These are phyloP conservation scores for Lyophyllum atratum DNA, from an alignment of 768 basidiomycete genomes.

Conservation along the genomic window DNA sequence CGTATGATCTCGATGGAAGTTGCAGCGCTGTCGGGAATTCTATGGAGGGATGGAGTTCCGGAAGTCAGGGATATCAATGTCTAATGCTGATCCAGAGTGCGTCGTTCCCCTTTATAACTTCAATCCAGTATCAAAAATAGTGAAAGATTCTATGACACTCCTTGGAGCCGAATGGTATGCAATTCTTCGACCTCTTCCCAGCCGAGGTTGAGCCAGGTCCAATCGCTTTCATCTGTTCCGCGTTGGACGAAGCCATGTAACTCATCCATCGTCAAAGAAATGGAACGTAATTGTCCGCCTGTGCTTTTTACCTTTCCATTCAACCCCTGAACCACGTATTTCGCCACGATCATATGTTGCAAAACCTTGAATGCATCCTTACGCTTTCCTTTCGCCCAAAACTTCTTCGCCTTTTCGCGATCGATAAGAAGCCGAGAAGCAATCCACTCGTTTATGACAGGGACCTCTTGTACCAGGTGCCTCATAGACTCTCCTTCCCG, in stretches of 20 bases:
- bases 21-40: constrained; percentile 46
- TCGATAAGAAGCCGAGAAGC: constrained; percentile 15
- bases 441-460: constrained; percentile 12
- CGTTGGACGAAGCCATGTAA: constrained; percentile 15
- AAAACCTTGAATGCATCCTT: constrained; percentile 23
- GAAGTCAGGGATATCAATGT: constrained; percentile 34
- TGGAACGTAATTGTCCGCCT: not conserved
- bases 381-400: constrained; percentile 21
- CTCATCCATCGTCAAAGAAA: constrained; percentile 9
- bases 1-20: constrained; percentile 56
- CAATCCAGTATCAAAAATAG: not conserved
- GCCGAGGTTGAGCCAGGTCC: constrained; percentile 15
- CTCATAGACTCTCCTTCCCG: constrained; percentile 1
- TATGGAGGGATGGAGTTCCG: constrained; percentile 57
- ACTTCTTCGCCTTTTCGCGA: constrained; percentile 24
- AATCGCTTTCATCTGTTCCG: constrained; percentile 13
- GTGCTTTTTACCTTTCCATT: constrained; percentile 6
- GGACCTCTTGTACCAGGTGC: constrained; percentile 7
- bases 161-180: constrained; percentile 4
- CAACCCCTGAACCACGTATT: constrained; percentile 16
- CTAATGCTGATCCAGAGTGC: not conserved
- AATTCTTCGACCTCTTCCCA: constrained; percentile 16
- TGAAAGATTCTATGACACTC: not conserved
- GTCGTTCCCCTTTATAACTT: not conserved
- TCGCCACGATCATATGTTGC: constrained; percentile 19